A percentile compares a stretch with the other conserved stretches of the same genome.
phyloP scores from a whole-genome alignment of 257 asterid genomes.

The Osmanthus fragrans region DNA sequence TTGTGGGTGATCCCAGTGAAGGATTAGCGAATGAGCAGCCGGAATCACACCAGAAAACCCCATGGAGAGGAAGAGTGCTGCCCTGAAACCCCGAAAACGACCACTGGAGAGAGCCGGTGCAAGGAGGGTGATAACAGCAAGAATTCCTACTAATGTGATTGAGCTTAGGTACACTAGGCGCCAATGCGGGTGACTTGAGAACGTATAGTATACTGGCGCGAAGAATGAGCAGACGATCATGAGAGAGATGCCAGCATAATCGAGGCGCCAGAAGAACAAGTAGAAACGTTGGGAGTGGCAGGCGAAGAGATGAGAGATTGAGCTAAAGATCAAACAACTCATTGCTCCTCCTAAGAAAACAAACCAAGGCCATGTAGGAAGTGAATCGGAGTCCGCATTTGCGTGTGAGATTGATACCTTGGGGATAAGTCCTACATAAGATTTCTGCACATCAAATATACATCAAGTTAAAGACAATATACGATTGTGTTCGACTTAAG shows the following conservation, averaged over 20 bases:
- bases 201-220: slow-evolving; percentile 74
- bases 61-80: slow-evolving; percentile 75
- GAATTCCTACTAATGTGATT: slow-evolving; percentile 55
- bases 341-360: slow-evolving; percentile 85
- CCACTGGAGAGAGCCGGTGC: slow-evolving; percentile 64
- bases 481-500: background rate
- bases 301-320: slow-evolving; percentile 77
- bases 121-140: slow-evolving; percentile 59
- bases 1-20: slow-evolving; percentile 55
- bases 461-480: background rate
- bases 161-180: slow-evolving; percentile 62
- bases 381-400: slow-evolving; percentile 27
- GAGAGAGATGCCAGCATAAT: slow-evolving; percentile 79
- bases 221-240: slow-evolving; percentile 89
- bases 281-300: slow-evolving; percentile 81
- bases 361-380: slow-evolving; percentile 92
- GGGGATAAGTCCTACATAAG: slow-evolving; percentile 40
- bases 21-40: slow-evolving; percentile 66
- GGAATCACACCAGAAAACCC: slow-evolving; percentile 88
- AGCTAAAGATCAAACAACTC: slow-evolving; percentile 69
- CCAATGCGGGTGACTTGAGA: slow-evolving; percentile 61
- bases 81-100: slow-evolving; percentile 68
- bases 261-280: slow-evolving; percentile 92
- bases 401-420: slow-evolving; percentile 35
- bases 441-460: slow-evolving; percentile 42